Evolutionary conservation across 1,284 basidiomycete species (phyloP), one percentile per base, ranked within the genome.

Genomic region (Filobasidium uniguttulatum): DNA sequence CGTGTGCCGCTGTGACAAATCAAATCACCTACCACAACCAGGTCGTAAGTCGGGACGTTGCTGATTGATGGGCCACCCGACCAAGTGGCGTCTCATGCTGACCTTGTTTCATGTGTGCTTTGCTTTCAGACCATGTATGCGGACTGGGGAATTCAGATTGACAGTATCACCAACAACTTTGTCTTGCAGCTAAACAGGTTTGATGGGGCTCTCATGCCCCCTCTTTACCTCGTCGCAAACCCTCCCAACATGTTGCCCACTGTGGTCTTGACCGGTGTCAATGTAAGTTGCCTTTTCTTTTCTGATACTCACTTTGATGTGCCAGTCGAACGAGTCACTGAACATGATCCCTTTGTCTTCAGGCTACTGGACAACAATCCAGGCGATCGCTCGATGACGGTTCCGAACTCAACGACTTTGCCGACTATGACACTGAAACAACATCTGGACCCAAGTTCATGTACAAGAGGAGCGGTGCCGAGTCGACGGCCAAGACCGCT

Each of bases 1-100:
- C 85, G 0, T 96, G 90, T 62, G 83, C 82, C 1, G 83, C 86
- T 3, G 72, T 76, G 5, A 87, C 87, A 25, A 86, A 88, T 66
- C 80, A 88, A 63, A 77, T 91, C 61, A 80, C 87, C 60, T 70
- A 73, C 51, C 91, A 87, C 75, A 82, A 85, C 71, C 61, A 75
- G 56, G 81, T 78, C 44, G 56, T 62, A 35, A 48, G 62, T 59
- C 34, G 9, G n/a, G n/a, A n/a, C n/a, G n/a, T n/a, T n/a, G n/a
- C n/a, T n/a, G n/a, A n/a, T n/a, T n/a, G n/a, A n/a, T n/a, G n/a
- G n/a, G n/a, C n/a, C n/a, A n/a, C n/a, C n/a, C n/a, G 26, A n/a
- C n/a, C n/a, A n/a, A n/a, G n/a, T n/a, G n/a, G n/a, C n/a, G n/a
- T n/a, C n/a, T n/a, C n/a, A n/a, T 25, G 14, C 20, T 23, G 44